Evolutionary conservation across 805 yeast genomes (phyloP).

Genomic region (Candida palmyrensis): DNA sequence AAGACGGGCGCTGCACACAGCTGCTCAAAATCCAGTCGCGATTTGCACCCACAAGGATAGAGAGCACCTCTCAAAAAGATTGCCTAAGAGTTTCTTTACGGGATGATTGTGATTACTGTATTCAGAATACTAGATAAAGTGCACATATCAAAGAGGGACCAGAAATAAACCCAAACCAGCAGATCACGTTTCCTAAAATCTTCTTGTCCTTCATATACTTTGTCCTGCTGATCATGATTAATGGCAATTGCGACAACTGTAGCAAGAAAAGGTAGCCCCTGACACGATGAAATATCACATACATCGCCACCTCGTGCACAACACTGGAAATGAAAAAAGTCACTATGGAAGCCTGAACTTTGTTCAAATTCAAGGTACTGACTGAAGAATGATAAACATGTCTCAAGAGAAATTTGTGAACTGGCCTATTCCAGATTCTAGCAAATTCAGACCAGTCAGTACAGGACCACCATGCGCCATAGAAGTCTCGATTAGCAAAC

Average conservation of each 20-base stretch:
- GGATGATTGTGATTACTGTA: neutral
- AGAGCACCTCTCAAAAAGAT: too few relatives aligned
- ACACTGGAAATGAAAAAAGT: constrained; percentile 77
- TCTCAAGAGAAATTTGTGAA: constrained; percentile 79
- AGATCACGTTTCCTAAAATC: constrained; percentile 70
- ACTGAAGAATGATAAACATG: constrained; percentile 94
- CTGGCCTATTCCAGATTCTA: constrained; percentile 92
- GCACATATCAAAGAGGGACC: constrained; percentile 91
- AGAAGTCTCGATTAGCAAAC: constrained; percentile 89
- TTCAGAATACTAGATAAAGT: constrained; percentile 68
- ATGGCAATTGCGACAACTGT: constrained; percentile 87
- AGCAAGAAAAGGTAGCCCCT: constrained; percentile 76
- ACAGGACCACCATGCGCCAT: constrained; percentile 98
- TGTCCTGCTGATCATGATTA: constrained; percentile 60
- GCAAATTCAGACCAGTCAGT: constrained; percentile 91
- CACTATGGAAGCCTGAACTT: constrained; percentile 62
- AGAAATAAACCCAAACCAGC: constrained; percentile 87
- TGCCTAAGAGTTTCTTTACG: neutral
- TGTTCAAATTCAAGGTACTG: constrained; percentile 64
- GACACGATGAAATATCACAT: constrained; percentile 69
- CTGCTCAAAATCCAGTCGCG: too few relatives aligned
- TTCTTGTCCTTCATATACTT: constrained; percentile 50
- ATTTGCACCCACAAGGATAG: too few relatives aligned
- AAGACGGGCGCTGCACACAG: too few relatives aligned
- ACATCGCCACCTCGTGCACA: constrained; percentile 92